A percentile compares a stretch with the other conserved stretches of the same genome.
Conservation (phyloP, 805 yeast genomes). For the Hanseniaspora osmophila region DNA sequence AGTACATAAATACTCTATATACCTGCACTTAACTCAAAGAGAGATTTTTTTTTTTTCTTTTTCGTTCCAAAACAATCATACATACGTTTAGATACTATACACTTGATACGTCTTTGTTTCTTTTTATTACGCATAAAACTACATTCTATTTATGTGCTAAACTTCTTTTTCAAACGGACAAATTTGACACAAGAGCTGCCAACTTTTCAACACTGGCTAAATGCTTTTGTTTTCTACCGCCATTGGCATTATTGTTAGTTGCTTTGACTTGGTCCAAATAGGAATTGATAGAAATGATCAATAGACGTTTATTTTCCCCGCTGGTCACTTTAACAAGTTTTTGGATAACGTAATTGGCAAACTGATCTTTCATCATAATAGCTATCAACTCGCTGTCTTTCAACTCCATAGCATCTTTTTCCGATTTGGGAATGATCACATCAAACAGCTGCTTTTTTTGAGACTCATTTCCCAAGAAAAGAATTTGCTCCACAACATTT, state of each 20-base stretch:
- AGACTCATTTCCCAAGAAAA: slow-evolving; percentile 49
- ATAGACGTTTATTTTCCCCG: slow-evolving; percentile 50
- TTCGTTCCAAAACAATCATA: neutral
- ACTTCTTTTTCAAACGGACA: neutral
- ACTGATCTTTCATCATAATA: slow-evolving; percentile 93
- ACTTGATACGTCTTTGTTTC: neutral
- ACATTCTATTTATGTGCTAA: neutral
- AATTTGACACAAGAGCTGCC: slow-evolving; percentile 16
- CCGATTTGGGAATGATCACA: slow-evolving; percentile 47
- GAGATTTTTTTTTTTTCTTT: neutral
- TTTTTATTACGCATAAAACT: too few species aligned
- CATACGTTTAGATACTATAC: neutral
- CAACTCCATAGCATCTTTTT: slow-evolving; percentile 29
- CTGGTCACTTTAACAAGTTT: slow-evolving; percentile 75
- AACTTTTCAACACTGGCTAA: slow-evolving; percentile 25
- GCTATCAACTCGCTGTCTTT: slow-evolving; percentile 61
- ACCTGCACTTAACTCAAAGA: too few species aligned
- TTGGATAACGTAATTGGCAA: slow-evolving; percentile 94
- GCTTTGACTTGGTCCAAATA: slow-evolving; percentile 50
- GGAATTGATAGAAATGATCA: slow-evolving; percentile 65
- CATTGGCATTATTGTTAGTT: neutral
- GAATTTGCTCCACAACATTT: slow-evolving; percentile 91
- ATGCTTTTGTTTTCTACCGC: slow-evolving; percentile 15
- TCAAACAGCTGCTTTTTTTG: slow-evolving; percentile 53
- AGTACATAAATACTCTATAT: too few species aligned